phyloP scores from a whole-genome alignment of 139 green algal species.

The Eudorina sp. region DNA sequence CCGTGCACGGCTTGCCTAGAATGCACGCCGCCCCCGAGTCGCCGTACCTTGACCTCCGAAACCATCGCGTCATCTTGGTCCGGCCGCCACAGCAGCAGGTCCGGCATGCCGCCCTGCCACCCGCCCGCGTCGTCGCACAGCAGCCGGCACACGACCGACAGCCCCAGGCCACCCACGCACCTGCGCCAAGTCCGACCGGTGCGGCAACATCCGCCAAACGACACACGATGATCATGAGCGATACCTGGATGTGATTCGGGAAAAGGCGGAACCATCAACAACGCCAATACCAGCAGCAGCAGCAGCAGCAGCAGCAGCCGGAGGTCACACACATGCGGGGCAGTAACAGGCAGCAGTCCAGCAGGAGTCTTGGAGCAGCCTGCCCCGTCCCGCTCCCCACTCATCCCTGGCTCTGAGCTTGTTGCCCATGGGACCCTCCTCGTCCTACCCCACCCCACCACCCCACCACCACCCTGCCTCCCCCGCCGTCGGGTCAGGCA shows the following conservation, averaged over 20 bases:
- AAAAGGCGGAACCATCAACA: too few relatives aligned
- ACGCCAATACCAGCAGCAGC: neutral
- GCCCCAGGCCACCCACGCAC: conserved; percentile 79
- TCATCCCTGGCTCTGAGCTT: too few relatives aligned
- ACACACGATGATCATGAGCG: too few relatives aligned
- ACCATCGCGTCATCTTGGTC: conserved; percentile 53
- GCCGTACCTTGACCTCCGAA: conserved; percentile 63
- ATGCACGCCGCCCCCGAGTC: too few relatives aligned
- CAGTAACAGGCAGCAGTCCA: too few relatives aligned
- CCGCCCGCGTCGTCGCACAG: conserved; percentile 83
- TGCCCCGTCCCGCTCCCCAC: too few relatives aligned
- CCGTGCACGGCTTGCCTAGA: too few relatives aligned
- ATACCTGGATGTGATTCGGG: too few relatives aligned
- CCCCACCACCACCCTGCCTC: neutral
- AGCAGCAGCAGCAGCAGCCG: neutral
- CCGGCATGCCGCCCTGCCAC: conserved; percentile 85
- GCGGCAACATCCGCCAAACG: neutral
- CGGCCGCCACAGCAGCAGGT: conserved; percentile 89
- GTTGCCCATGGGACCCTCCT: too few relatives aligned
- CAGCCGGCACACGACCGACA: conserved; percentile 82
- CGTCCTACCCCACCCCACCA: too few relatives aligned
- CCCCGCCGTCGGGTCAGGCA: neutral
- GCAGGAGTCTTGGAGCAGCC: too few relatives aligned
- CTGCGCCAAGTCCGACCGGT: neutral
- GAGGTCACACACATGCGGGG: neutral